Evolutionary conservation across 352 stramenopile genomes (phyloP).

Genomic region (Aphanomyces cochlioides): DNA sequence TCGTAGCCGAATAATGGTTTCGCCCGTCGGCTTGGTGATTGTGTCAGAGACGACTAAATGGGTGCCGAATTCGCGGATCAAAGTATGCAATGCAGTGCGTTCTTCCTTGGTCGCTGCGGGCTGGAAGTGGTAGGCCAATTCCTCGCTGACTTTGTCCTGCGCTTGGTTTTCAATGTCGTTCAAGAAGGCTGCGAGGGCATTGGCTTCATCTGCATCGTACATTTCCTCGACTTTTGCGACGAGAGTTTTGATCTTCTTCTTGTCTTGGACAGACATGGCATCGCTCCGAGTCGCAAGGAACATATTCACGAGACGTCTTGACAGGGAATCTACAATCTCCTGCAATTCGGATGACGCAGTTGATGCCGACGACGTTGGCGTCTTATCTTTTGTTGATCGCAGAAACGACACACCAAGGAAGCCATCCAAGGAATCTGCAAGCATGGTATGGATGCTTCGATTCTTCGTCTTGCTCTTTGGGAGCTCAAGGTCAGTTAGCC

Average conservation of each 20-base stretch:
- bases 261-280: neutral
- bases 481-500: slow-evolving; percentile 59
- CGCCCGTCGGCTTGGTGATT: slow-evolving; percentile 58
- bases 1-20: slow-evolving; percentile 69
- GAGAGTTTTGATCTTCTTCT: slow-evolving; percentile 11
- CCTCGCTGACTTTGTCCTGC: neutral
- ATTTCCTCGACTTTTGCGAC: slow-evolving; percentile 19
- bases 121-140: slow-evolving; percentile 37
- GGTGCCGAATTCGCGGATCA: slow-evolving; percentile 64
- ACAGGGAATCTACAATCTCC: slow-evolving; percentile 7
- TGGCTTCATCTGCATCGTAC: slow-evolving; percentile 9
- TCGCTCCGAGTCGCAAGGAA: slow-evolving; percentile 13
- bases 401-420: slow-evolving; percentile 21
- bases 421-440: slow-evolving; percentile 17
- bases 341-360: slow-evolving; percentile 1
- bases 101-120: slow-evolving; percentile 74
- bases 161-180: slow-evolving; percentile 10
- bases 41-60: slow-evolving; percentile 81
- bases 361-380: neutral
- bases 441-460: slow-evolving; percentile 24
- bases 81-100: slow-evolving; percentile 80
- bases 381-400: slow-evolving; percentile 18
- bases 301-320: slow-evolving; percentile 24
- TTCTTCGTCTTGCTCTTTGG: slow-evolving; percentile 38
- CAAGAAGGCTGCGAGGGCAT: slow-evolving; percentile 8